Evolutionary conservation across 192 early-diverging fungal species (phyloP), one percentile per base, ranked within the genome.

Genomic region (Coemansia umbellata): DNA sequence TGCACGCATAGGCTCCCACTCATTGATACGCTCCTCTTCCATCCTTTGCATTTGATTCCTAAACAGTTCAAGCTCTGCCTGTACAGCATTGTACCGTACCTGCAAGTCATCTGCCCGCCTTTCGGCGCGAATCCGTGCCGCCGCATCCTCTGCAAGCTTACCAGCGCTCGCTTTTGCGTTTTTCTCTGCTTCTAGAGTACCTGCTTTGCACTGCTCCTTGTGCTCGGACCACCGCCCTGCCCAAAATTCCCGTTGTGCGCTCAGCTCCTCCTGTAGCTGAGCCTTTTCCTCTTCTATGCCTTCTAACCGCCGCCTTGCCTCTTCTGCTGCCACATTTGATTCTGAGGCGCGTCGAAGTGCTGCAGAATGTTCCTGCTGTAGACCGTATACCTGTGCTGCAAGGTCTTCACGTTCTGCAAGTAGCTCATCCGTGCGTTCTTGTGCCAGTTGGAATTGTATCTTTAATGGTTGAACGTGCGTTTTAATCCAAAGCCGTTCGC

Each of bases 1-100:
- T 1, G 40, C 49, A 6, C 72, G 65, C 57, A 69, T 55, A 9
- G 72, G 72, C 60, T 75, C 66, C 60, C 72, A 75, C 36, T 69
- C 60, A 26, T 27, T 42, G 0, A 47, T 39, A 8, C 60, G 60
- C 49, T 68, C 66, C 15, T 57, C 55, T 17, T 69, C 55, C 27
- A 48, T 45, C 14, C 51, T 33, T 37, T 53, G 50, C 39, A 58
- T 43, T 33, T 57, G 60, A 9, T 32, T 36, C 3, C 67, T 47
- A 8, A 69, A 37, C 31, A 53, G 11, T 43, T 58, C 67, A 4
- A 27, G 30, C 51, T 74, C 70, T 5, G 54, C 55, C 55, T 50
- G 50, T n/a, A 42, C 44, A 0, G 63, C 53, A 27, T 27, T 59
- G 39, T 26, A 31, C n/a, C 42, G 47, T 31, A 51, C 14, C 19